These are phyloP conservation scores for Aeschynomene evenia DNA, from an alignment of 306 rosid species.

Conservation along the genomic window DNA sequence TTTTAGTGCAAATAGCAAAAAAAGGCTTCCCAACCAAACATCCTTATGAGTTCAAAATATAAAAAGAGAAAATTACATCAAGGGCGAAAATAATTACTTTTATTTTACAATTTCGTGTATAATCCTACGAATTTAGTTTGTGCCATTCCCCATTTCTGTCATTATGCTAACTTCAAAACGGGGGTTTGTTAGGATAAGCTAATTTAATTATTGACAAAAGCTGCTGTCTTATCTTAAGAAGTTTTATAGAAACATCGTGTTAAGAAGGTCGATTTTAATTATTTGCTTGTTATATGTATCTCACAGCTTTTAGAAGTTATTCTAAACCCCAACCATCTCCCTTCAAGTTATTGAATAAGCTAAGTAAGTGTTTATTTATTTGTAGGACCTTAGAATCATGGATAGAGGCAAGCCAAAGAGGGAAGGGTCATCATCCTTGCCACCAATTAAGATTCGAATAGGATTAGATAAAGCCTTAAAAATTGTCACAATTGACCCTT, in stretches of 20 bases:
- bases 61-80: too few species aligned
- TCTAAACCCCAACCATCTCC: neutral
- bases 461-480: neutral
- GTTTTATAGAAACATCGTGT: neutral
- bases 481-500: constrained; percentile 10
- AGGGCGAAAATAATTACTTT: too few species aligned
- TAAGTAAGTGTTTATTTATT: neutral
- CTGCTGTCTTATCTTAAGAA: neutral
- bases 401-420: neutral
- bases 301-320: neutral
- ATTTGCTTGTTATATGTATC: too few species aligned
- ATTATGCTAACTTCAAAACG: too few species aligned
- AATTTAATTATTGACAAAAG: too few species aligned
- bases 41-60: too few species aligned
- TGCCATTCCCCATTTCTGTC: too few species aligned
- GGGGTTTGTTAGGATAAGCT: neutral
- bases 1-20: too few species aligned
- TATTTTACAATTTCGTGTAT: too few species aligned
- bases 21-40: too few species aligned
- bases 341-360: neutral
- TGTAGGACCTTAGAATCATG: neutral
- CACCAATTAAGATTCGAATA: neutral
- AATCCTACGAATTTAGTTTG: too few species aligned
- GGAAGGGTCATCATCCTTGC: neutral
- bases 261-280: too few species aligned